phyloP scores from a whole-genome alignment of 2,329 filamentous ascomycete genomes.

The Teratosphaeria nubilosa region DNA sequence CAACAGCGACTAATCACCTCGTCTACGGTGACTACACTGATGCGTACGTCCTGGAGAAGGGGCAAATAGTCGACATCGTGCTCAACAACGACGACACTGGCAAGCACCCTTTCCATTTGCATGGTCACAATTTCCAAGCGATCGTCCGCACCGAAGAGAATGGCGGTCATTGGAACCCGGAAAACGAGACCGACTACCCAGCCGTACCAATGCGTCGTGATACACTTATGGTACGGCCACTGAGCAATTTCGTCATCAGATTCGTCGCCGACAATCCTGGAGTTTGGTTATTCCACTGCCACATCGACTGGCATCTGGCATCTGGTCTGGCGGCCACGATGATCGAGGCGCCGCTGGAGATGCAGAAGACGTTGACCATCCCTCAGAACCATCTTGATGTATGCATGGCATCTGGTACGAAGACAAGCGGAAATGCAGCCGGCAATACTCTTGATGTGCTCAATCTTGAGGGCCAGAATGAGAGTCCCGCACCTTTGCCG shows the following conservation, averaged over 20 bases:
- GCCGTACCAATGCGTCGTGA: slow-evolving; percentile 41
- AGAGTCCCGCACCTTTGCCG: slow-evolving; percentile 47
- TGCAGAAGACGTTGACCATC: slow-evolving; percentile 53
- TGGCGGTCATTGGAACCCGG: slow-evolving; percentile 22
- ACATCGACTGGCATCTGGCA: slow-evolving; percentile 43
- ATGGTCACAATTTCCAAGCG: slow-evolving; percentile 65
- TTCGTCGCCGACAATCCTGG: slow-evolving; percentile 46
- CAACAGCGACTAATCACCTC: slow-evolving; percentile 33
- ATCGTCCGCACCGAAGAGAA: slow-evolving; percentile 28
- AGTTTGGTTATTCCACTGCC: slow-evolving; percentile 42
- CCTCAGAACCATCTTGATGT: slow-evolving; percentile 51
- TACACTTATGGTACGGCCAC: slow-evolving; percentile 43
- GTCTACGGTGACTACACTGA: slow-evolving; percentile 45
- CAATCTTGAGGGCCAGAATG: slow-evolving; percentile 53
- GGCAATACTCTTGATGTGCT: slow-evolving; percentile 56
- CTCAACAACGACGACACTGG: slow-evolving; percentile 67
- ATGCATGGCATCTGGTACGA: slow-evolving; percentile 45
- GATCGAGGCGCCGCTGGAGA: slow-evolving; percentile 41
- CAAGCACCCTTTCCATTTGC: slow-evolving; percentile 64
- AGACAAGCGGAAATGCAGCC: slow-evolving; percentile 60
- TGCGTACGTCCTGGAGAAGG: slow-evolving; percentile 55
- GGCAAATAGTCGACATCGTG: slow-evolving; percentile 59
- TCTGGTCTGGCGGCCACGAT: slow-evolving; percentile 43
- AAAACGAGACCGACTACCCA: slow-evolving; percentile 28
- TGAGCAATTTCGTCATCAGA: slow-evolving; percentile 46